Evolutionary conservation across 148 eudicot species (phyloP), one percentile per base, ranked within the genome.

Genomic region (Persicaria tinctoria): DNA sequence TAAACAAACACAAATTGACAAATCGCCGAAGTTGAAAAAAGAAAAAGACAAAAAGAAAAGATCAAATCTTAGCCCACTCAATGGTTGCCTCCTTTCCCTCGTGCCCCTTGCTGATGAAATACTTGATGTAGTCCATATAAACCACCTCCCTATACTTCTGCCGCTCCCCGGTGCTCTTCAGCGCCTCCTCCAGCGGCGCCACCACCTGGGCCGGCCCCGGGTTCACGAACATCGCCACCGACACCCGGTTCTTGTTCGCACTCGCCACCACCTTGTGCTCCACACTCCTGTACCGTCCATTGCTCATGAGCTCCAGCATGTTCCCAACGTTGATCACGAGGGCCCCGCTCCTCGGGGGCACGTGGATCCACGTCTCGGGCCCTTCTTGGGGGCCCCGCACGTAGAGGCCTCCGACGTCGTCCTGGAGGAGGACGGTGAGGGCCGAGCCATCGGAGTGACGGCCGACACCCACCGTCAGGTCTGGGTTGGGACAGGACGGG

Each of bases 401-500:
- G 18, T 77, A 77, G 32, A 81, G 75, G 41, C 80, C 78, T 17
- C 83, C 83, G 4, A 74, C 74, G 38, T 77, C 71, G 13, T 80
- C 83, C 51, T 80, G 83, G 51, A 80, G 80, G 57, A 80, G 80
- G 13, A 80, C 13, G 5, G 83, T 80, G 45, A 80, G 9, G 3
- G 77, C 59, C 3, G 83, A 80, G n/a, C 68, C 54, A 27, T 80
- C 83, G 0, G 83, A 76, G 63, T 80, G 83, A 23, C 74, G 77
- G 5, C 81, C 77, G 1, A 68, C 73, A 0, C 77, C 81, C 5
- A 51, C 74, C 9, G 77, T 79, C 17, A 81, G 77, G 55, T 84
- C 84, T 3, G 84, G 87, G 54, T 84, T 81, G 0, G 87, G 87
- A 72, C 87, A 84, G 14, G 54, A 74, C 4, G 87, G 87, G 27